These are phyloP conservation scores for Exophiala spinifera DNA, from an alignment of 2,329 filamentous ascomycete genomes.

Conservation along the genomic window DNA sequence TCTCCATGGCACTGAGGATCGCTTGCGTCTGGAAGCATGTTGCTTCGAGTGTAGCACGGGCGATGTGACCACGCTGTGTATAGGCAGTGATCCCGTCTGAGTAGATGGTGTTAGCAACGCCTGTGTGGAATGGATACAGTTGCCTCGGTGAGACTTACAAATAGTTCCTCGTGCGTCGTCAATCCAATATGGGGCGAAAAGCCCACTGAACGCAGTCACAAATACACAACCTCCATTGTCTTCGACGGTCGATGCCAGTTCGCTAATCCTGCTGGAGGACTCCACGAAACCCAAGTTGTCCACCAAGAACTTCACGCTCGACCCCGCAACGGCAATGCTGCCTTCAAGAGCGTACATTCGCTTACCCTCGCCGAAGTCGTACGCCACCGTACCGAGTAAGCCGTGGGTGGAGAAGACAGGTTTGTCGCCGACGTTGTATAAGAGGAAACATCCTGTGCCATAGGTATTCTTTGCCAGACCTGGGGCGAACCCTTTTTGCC, in stretches of 20 bases:
- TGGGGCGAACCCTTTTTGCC: conserved; percentile 77
- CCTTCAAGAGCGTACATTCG: conserved; percentile 80
- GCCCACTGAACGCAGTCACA: conserved; percentile 84
- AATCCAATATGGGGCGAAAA: conserved; percentile 94
- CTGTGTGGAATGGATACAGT: too few relatives aligned
- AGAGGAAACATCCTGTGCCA: conserved; percentile 81
- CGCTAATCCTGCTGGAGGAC: conserved; percentile 60
- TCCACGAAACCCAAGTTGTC: conserved; percentile 64
- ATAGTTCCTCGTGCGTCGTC: conserved; percentile 87
- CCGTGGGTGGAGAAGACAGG: conserved; percentile 83
- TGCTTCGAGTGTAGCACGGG: conserved; percentile 82
- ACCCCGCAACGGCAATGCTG: conserved; percentile 76
- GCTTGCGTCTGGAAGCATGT: conserved; percentile 91
- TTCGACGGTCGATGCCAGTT: conserved; percentile 60
- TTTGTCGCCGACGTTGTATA: conserved; percentile 82
- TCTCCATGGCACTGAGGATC: conserved; percentile 88
- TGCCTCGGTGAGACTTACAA: conserved; percentile 35
- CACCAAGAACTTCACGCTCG: conserved; percentile 72
- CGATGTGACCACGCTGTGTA: conserved; percentile 83
- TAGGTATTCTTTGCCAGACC: conserved; percentile 89
- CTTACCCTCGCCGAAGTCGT: conserved; percentile 69
- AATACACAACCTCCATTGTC: conserved; percentile 83
- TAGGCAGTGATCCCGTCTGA: conserved; percentile 75
- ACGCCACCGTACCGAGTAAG: conserved; percentile 78
- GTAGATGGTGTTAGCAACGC: background rate